These are phyloP conservation scores for Leishmania guyanensis DNA, from an alignment of 208 protist species.

Conservation along the genomic window DNA sequence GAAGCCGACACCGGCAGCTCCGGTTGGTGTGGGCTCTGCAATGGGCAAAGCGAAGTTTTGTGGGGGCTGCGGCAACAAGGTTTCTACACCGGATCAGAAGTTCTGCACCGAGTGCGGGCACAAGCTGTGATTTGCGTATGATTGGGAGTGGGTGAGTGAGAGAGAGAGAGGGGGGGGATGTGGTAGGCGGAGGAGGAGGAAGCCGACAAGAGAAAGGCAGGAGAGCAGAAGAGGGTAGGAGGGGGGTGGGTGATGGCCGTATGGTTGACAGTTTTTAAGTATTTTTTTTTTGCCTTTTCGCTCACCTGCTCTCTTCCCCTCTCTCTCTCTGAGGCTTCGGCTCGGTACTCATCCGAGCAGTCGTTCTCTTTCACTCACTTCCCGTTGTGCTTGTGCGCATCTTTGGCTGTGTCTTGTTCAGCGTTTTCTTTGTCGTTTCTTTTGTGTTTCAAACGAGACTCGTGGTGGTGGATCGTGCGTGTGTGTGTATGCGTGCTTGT, in stretches of 20 bases:
- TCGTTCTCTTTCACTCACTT: background rate
- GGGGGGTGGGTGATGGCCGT: background rate
- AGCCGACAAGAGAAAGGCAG: background rate
- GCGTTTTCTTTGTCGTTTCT: conserved; percentile 10
- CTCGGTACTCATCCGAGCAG: background rate
- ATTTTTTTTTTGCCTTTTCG: background rate
- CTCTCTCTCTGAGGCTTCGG: background rate
- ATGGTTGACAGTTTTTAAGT: background rate
- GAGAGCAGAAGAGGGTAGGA: background rate
- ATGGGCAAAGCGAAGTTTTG: conserved; percentile 49
- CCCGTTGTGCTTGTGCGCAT: background rate
- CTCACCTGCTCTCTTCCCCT: background rate
- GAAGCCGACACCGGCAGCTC: conserved; percentile 4
- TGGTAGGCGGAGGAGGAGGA: background rate
- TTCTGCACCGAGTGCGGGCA: conserved; percentile 75
- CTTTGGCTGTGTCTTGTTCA: background rate
- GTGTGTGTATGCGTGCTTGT: background rate
- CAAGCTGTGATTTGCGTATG: conserved; percentile 34
- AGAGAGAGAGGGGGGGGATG: background rate
- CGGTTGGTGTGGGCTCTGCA: background rate
- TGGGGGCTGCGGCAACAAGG: conserved; percentile 61
- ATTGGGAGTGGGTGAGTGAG: background rate
- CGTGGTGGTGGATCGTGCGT: background rate
- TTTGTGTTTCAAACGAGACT: background rate
- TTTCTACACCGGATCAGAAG: conserved; percentile 26